phyloP scores from a whole-genome alignment of 1,284 basidiomycete species.

The Trametes pubescens region DNA sequence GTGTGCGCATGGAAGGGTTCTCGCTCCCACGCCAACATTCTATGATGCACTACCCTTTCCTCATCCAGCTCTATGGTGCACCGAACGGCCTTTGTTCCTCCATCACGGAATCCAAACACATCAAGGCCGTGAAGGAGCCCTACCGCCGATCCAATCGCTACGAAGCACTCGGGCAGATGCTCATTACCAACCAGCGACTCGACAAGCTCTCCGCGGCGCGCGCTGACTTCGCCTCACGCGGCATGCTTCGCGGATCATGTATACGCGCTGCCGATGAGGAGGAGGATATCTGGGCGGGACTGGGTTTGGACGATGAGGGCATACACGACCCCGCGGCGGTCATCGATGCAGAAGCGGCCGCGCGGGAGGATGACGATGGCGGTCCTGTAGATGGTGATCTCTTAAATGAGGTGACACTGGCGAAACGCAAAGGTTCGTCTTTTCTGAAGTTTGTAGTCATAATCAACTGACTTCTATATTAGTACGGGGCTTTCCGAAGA shows the following conservation, averaged over 20 bases:
- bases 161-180: constrained; percentile 36
- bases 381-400: no score
- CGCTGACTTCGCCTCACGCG: constrained; percentile 23
- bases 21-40: constrained; percentile 38
- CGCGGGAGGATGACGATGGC: no score
- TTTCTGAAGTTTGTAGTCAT: no score
- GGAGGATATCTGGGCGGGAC: no score
- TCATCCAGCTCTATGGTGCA: constrained; percentile 31
- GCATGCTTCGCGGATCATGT: constrained; percentile 32
- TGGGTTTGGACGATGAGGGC: no score
- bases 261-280: no score
- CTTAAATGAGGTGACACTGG: no score
- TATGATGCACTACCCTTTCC: constrained; percentile 24
- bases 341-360: no score
- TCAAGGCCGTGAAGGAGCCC: constrained; percentile 38
- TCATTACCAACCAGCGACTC: constrained; percentile 35
- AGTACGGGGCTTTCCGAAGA: no score
- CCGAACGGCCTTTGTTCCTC: constrained; percentile 39
- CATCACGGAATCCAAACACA: constrained; percentile 39
- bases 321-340: no score
- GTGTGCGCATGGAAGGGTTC: constrained; percentile 23
- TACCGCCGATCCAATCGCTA: constrained; percentile 34
- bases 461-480: no score
- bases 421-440: no score
- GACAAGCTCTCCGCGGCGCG: constrained; percentile 32